Percentiles rank a stretch among this genome's conserved stretches.
phyloP scores from a whole-genome alignment of 1,284 basidiomycete species.

The Pulchroboletus neoregius region DNA sequence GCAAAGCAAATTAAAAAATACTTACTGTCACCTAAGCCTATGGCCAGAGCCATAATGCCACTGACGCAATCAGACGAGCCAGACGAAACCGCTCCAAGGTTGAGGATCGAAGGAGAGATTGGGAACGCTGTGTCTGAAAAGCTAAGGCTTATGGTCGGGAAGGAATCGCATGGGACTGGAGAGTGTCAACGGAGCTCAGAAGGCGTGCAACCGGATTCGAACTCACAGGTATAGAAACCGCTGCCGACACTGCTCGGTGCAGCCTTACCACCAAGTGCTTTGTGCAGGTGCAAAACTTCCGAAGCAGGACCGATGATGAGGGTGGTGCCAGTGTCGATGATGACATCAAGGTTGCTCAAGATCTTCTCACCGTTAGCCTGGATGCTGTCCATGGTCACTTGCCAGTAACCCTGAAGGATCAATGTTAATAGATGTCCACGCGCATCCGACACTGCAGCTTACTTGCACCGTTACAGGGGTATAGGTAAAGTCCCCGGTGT shows the following conservation, averaged over 20 bases:
- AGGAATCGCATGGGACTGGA: slow-evolving; percentile 14
- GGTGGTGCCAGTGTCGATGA: slow-evolving; percentile 49
- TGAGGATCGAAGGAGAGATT: slow-evolving; percentile 36
- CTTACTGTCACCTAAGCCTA: slow-evolving; percentile 6
- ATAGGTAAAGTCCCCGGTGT: too few species aligned
- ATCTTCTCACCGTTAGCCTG: slow-evolving; percentile 22
- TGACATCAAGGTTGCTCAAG: slow-evolving; percentile 25
- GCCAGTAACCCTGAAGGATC: slow-evolving; percentile 38
- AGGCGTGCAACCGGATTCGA: neutral
- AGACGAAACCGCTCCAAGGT: slow-evolving; percentile 30
- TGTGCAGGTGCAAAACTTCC: slow-evolving; percentile 6
- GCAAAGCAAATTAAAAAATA: neutral
- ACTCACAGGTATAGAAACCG: slow-evolving; percentile 14
- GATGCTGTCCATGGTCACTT: slow-evolving; percentile 36
- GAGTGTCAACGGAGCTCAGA: neutral
- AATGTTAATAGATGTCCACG: neutral
- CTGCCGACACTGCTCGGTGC: neutral
- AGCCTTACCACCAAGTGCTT: slow-evolving; percentile 5
- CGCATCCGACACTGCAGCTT: neutral
- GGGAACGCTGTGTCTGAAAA: slow-evolving; percentile 12
- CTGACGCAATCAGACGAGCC: slow-evolving; percentile 34
- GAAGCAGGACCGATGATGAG: slow-evolving; percentile 37
- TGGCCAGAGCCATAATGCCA: slow-evolving; percentile 2
- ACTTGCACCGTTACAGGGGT: too few species aligned
- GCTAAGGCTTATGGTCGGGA: slow-evolving; percentile 13